phyloP scores from a whole-genome alignment of 164 flowering plant genomes.

The Kalanchoe fedtschenkoi region DNA sequence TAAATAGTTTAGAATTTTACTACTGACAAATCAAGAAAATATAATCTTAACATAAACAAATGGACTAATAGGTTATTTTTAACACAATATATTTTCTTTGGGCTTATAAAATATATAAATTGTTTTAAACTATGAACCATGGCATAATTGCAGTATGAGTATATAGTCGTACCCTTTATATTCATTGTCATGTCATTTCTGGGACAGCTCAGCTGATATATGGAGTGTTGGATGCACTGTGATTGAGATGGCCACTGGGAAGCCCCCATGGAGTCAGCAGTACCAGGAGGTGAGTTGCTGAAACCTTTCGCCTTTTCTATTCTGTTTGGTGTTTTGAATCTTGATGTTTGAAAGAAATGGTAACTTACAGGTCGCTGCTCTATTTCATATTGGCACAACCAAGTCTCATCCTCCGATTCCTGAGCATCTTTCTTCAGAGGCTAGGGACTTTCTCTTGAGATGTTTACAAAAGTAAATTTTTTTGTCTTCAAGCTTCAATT shows the following conservation, averaged over 20 bases:
- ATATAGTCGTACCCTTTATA: too few species aligned
- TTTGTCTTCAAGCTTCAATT: not conserved
- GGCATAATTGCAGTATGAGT: too few species aligned
- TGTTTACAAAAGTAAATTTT: constrained; percentile 71
- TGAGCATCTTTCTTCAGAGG: constrained; percentile 81
- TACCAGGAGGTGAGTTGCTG: constrained; percentile 61
- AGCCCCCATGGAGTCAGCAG: constrained; percentile 97
- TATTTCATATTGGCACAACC: constrained; percentile 84
- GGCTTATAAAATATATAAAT: too few species aligned
- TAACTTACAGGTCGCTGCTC: constrained; percentile 71
- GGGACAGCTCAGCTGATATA: constrained; percentile 89
- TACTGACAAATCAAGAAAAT: too few species aligned
- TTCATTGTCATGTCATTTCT: too few species aligned
- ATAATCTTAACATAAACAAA: too few species aligned
- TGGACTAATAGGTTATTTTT: too few species aligned
- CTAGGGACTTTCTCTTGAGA: constrained; percentile 79
- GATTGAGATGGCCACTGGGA: constrained; percentile 99
- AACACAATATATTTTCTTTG: too few species aligned
- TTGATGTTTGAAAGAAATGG: not conserved
- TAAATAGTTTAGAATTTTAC: too few species aligned
- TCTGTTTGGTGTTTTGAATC: not conserved
- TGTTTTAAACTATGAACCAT: too few species aligned
- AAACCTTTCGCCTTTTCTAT: not conserved
- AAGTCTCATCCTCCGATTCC: constrained; percentile 98
- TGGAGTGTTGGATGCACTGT: constrained; percentile 99